Evolutionary conservation across 129 eudicot genomes (phyloP).

Genomic region (Tagetes erecta): DNA sequence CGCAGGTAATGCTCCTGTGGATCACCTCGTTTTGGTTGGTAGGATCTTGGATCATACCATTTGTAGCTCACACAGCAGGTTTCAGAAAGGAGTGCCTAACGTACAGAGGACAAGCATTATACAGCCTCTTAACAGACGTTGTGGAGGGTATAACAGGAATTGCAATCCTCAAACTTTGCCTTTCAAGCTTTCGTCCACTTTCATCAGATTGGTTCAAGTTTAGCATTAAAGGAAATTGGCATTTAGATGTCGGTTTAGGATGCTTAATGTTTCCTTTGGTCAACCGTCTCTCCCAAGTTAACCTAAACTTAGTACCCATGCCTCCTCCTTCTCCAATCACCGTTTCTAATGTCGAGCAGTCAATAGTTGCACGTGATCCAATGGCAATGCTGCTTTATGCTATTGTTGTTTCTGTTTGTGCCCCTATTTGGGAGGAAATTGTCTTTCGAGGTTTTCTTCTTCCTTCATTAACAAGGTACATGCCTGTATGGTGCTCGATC

Average conservation of each 20-base stretch:
- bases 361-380: slow-evolving; percentile 70
- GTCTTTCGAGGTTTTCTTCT: slow-evolving; percentile 77
- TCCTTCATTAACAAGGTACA: slow-evolving; percentile 71
- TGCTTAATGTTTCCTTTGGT: slow-evolving; percentile 72
- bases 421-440: slow-evolving; percentile 79
- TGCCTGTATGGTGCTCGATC: slow-evolving; percentile 73
- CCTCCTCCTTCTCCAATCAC: slow-evolving; percentile 64
- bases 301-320: slow-evolving; percentile 52
- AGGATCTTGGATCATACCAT: slow-evolving; percentile 76
- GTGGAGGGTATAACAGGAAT: slow-evolving; percentile 68
- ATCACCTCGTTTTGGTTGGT: slow-evolving; percentile 69
- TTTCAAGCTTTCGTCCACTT: slow-evolving; percentile 55
- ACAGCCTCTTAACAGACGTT: slow-evolving; percentile 65
- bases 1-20: slow-evolving; percentile 72
- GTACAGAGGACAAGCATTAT: slow-evolving; percentile 70
- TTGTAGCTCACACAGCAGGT: slow-evolving; percentile 65
- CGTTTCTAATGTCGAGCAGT: slow-evolving; percentile 66
- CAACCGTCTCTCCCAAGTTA: slow-evolving; percentile 69
- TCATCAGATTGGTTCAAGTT: slow-evolving; percentile 66
- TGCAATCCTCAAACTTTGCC: slow-evolving; percentile 59
- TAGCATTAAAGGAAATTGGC: slow-evolving; percentile 53
- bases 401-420: slow-evolving; percentile 64
- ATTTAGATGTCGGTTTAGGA: slow-evolving; percentile 58
- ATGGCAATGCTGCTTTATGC: slow-evolving; percentile 65
- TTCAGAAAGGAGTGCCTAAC: slow-evolving; percentile 63